phyloP scores from a whole-genome alignment of 2,329 filamentous ascomycete species.

The Hypoxylon sp. region DNA sequence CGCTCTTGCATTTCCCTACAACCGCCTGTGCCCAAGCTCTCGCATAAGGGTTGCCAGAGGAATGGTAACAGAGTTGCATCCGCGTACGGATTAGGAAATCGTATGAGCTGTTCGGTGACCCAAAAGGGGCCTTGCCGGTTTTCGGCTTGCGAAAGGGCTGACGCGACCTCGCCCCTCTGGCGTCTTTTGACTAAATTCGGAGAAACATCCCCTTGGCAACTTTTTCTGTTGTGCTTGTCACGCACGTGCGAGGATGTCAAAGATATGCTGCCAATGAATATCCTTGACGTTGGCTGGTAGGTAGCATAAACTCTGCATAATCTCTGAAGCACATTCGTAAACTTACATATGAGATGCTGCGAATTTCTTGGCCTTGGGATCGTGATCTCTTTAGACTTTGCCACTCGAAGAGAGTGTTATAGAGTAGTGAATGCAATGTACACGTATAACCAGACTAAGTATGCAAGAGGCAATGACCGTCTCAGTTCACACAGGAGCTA shows the following conservation, averaged over 20 bases:
- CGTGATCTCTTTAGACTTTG: not conserved
- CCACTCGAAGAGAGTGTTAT: not conserved
- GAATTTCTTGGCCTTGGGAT: not conserved
- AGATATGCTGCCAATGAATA: not conserved
- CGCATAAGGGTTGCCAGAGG: conserved; percentile 9
- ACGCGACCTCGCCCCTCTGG: not conserved
- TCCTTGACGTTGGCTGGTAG: not conserved
- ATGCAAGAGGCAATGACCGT: not conserved
- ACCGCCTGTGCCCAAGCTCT: conserved; percentile 7
- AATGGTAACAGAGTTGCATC: conserved; percentile 14
- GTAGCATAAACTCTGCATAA: not conserved
- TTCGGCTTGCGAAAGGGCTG: not conserved
- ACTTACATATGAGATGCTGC: not conserved
- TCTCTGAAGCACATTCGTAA: not conserved
- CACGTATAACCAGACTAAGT: not conserved
- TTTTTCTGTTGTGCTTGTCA: not conserved
- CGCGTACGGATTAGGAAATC: not conserved
- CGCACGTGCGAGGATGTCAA: not conserved
- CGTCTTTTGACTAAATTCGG: not conserved
- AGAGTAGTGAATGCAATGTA: too few relatives aligned
- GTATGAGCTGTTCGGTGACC: not conserved
- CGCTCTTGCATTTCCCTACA: conserved; percentile 11
- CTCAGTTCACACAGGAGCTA: not conserved
- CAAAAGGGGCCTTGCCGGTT: not conserved
- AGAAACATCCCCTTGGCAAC: not conserved